Conservation (phyloP, 768 basidiomycete genomes). For the Serendipita sp. region DNA sequence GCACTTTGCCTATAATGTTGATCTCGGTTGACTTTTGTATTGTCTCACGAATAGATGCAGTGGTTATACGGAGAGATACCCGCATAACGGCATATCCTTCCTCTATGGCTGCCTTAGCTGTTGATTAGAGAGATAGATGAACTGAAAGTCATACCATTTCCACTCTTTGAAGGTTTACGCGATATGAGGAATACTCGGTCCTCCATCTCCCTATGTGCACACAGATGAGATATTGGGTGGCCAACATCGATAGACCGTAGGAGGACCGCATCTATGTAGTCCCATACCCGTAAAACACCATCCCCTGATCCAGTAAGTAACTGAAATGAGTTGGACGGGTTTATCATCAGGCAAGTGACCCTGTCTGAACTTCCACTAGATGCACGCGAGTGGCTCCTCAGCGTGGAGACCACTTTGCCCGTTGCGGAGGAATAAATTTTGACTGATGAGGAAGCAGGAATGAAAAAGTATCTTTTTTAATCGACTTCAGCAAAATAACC, state of each 20-base stretch:
- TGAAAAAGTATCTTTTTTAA: conserved; percentile 69
- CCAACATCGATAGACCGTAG: conserved; percentile 57
- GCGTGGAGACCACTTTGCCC: conserved; percentile 66
- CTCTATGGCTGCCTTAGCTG: conserved; percentile 19
- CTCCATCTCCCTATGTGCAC: conserved; percentile 52
- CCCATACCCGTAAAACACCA: conserved; percentile 83
- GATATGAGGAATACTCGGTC: conserved; percentile 53
- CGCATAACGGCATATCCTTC: conserved; percentile 45
- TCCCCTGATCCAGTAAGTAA: conserved; percentile 73
- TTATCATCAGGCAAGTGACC: conserved; percentile 62
- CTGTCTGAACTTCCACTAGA: conserved; percentile 29
- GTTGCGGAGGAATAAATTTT: conserved; percentile 73
- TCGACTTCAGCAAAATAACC: conserved; percentile 2
- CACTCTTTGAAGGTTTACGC: conserved; percentile 8
- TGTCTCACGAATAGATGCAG: conserved; percentile 25
- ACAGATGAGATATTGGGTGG: conserved; percentile 55
- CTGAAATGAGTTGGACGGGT: conserved; percentile 79
- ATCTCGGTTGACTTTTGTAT: conserved; percentile 36
- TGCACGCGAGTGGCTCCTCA: conserved; percentile 34
- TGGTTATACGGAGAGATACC: conserved; percentile 40
- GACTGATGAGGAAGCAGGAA: conserved; percentile 62
- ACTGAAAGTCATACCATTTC: conserved; percentile 5
- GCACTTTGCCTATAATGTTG: conserved; percentile 49
- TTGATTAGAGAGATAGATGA: not conserved
- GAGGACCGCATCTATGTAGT: conserved; percentile 72